Base-by-base conservation (phyloP, 306 rosid genomes). In the Alnus rubra region DNA sequence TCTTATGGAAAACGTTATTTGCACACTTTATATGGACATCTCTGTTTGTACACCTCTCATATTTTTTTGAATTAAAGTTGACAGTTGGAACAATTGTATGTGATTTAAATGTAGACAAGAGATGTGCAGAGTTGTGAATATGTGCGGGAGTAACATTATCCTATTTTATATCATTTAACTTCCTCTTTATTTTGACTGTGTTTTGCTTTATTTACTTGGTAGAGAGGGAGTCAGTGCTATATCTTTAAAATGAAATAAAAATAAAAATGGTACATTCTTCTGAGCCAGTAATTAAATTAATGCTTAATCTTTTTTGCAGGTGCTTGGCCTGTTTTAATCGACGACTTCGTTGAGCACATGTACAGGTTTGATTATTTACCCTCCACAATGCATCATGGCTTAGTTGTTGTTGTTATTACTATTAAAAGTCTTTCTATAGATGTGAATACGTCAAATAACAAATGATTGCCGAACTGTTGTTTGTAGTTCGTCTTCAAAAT, bases 311-410 rank as follows among this genome's bases (percentile, higher is more conserved):
- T 33, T 76, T 87, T 77, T 82, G 77, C 89, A 96, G 99, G 99
- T 86, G 99, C 99, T 82, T 96, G 99, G 99, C 99, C 99, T 37
- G 93, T 96, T 82, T 82, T 96, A 74, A 87, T 96, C 70, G 99
- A 96, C 88, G 99, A 96, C 71, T 96, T 96, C 33, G 98, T 96
- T 2, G 98, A 96, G 86, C 96, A 93, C 47, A 90, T 93, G 96
- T 89, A 93, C 96, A 96, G 99, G 99, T 96, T 82, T 64, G 89
- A 71, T 84, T 83, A 80, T 84, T 52, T 80, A 28, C 82, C 53
- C 72, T 63, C 16, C 33, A 49, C 39, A 54, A 58, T 52, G 71
- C 55, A 48, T 78, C 77, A 11, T 60, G 74, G 42, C 75, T 28
- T 68, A 54, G 23, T 78, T 63, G 9, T 28, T 13, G 0, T 3